Conservation (phyloP, 495 filamentous ascomycete genomes). For the Lichenothelia convexa region DNA sequence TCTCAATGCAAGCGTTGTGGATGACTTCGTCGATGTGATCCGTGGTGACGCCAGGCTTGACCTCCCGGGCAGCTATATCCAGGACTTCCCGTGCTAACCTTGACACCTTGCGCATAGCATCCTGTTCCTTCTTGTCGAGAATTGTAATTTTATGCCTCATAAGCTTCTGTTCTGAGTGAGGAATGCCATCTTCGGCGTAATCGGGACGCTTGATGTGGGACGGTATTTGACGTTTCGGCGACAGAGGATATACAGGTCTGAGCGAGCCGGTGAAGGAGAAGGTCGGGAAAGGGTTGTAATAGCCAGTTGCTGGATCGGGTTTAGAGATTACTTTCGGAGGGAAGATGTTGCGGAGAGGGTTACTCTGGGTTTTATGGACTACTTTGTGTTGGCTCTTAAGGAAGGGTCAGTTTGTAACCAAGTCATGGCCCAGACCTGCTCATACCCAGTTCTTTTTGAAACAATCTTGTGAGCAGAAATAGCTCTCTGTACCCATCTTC, state of each 20-base stretch:
- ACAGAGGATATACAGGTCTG: slow-evolving; percentile 80
- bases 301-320: slow-evolving; percentile 74
- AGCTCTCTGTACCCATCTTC: slow-evolving; percentile 77
- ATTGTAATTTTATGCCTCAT: slow-evolving; percentile 62
- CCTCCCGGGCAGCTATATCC: slow-evolving; percentile 68
- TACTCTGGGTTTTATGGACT: slow-evolving; percentile 67
- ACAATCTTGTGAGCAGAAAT: slow-evolving; percentile 96
- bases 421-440: background rate
- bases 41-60: slow-evolving; percentile 79
- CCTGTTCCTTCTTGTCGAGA: slow-evolving; percentile 57
- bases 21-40: slow-evolving; percentile 93
- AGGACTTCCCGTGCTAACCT: slow-evolving; percentile 76
- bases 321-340: slow-evolving; percentile 64
- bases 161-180: slow-evolving; percentile 58
- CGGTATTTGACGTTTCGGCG: slow-evolving; percentile 53
- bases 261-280: slow-evolving; percentile 66
- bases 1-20: slow-evolving; percentile 86
- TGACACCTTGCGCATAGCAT: slow-evolving; percentile 88
- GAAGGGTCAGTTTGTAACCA: slow-evolving; percentile 5
- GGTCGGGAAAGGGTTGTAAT: slow-evolving; percentile 77
- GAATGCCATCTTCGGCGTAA: slow-evolving; percentile 67
- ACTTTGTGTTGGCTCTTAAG: slow-evolving; percentile 64
- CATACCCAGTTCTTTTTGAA: slow-evolving; percentile 95
- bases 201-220: slow-evolving; percentile 66
- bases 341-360: slow-evolving; percentile 49